Conservation (phyloP, 345 rosid species). For the Mercurialis annua region DNA sequence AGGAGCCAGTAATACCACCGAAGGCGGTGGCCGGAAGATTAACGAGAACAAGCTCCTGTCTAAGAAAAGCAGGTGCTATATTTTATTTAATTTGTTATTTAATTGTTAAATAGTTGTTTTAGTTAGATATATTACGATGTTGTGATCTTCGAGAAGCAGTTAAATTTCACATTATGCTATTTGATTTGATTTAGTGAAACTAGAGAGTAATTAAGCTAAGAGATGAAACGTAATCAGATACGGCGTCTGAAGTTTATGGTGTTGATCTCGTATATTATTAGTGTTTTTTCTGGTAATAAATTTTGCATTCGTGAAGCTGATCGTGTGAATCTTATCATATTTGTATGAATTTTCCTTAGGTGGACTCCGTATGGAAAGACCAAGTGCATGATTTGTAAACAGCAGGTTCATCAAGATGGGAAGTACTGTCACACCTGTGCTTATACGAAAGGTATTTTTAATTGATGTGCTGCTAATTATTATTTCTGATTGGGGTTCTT, state of each 20-base stretch:
- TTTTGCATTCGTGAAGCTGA: background rate
- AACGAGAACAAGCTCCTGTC: conserved; percentile 99
- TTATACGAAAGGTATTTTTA: conserved; percentile 71
- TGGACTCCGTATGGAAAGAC: conserved; percentile 92
- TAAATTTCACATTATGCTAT: too few relatives aligned
- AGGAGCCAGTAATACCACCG: conserved; percentile 92
- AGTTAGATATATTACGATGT: background rate
- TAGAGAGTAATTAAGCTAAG: too few relatives aligned
- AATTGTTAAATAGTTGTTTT: background rate
- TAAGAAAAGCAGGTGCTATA: conserved; percentile 62
- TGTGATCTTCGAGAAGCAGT: background rate
- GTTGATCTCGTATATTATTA: background rate
- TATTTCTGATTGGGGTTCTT: background rate
- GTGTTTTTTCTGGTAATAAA: background rate
- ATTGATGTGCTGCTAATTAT: background rate
- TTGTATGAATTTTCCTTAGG: conserved; percentile 36
- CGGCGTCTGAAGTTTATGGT: background rate
- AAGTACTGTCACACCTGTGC: conserved; percentile 99
- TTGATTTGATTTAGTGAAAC: too few relatives aligned
- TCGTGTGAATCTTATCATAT: background rate
- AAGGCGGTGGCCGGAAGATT: conserved; percentile 93
- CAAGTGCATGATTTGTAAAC: conserved; percentile 94
- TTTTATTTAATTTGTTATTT: background rate
- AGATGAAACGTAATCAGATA: too few relatives aligned
- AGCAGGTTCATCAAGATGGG: conserved; percentile 95